Conservation (phyloP, 2,329 filamentous ascomycete species). For the Pestalotiopsis sp. region DNA sequence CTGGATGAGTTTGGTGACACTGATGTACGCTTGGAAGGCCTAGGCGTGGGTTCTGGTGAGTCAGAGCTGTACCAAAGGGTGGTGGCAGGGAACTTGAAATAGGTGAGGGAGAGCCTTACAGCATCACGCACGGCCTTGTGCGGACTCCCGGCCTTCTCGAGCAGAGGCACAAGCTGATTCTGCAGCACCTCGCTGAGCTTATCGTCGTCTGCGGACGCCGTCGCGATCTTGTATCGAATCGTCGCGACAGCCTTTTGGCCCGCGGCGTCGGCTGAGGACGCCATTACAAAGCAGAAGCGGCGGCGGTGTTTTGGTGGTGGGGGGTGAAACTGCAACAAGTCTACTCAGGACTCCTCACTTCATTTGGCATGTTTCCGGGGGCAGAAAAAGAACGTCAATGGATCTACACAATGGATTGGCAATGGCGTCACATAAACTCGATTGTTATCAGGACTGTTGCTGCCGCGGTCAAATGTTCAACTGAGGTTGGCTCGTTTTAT, state of each 20-base stretch:
- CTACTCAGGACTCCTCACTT: background rate
- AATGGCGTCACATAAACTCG: background rate
- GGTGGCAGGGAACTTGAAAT: background rate
- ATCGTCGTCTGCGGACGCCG: slow-evolving; percentile 72
- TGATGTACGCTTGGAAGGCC: slow-evolving; percentile 53
- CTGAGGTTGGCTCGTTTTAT: background rate
- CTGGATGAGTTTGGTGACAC: slow-evolving; percentile 58
- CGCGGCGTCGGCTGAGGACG: slow-evolving; percentile 28
- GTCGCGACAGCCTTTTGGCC: slow-evolving; percentile 35
- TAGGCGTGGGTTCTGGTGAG: slow-evolving; percentile 23
- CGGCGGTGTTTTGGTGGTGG: background rate
- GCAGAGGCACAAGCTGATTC: slow-evolving; percentile 77
- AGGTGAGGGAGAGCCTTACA: slow-evolving; percentile 17
- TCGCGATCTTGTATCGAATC: slow-evolving; percentile 35
- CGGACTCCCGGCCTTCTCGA: slow-evolving; percentile 85
- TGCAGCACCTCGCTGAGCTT: slow-evolving; percentile 80
- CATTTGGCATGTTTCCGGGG: background rate
- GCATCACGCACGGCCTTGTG: slow-evolving; percentile 72
- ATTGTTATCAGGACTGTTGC: background rate
- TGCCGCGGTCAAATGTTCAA: background rate
- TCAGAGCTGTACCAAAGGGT: background rate
- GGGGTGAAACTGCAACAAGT: background rate
- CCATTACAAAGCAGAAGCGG: slow-evolving; percentile 22
- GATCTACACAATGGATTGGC: background rate
- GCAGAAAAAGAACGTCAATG: background rate